phyloP scores from a whole-genome alignment of 805 yeast genomes.

The Middelhovenomyces tepae region DNA sequence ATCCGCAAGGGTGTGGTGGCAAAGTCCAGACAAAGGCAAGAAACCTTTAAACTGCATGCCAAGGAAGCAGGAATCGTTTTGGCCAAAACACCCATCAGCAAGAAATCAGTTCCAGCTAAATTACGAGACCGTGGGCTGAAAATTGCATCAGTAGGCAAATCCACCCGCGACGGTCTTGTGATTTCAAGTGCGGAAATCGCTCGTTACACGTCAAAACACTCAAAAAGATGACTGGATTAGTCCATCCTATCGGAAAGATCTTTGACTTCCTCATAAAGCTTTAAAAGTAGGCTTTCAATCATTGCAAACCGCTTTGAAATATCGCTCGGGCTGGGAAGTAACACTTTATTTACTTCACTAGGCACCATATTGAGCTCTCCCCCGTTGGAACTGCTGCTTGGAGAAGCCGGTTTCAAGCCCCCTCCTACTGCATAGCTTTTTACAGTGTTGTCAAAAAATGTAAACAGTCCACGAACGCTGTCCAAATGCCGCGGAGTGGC shows the following conservation, averaged over 20 bases:
- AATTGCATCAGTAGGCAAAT: conserved; percentile 65
- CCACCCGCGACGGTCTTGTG: conserved; percentile 70
- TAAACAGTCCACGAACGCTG: conserved; percentile 17
- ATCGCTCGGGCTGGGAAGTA: conserved; percentile 13
- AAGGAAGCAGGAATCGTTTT: conserved; percentile 85
- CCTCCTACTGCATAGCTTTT: conserved; percentile 20
- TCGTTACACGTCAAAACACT: conserved; percentile 10
- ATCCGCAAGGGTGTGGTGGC: conserved; percentile 77
- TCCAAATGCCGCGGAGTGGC: conserved; percentile 22
- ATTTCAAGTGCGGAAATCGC: conserved; percentile 62
- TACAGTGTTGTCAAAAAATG: conserved; percentile 16
- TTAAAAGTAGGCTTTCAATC: conserved; percentile 12
- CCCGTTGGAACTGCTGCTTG: too few relatives aligned
- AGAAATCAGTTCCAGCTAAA: conserved; percentile 27
- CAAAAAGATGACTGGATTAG: conserved; percentile 3
- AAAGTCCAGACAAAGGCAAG: conserved; percentile 29
- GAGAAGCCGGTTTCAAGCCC: too few relatives aligned
- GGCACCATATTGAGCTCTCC: conserved; percentile 9
- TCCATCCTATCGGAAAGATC: conserved; percentile 1
- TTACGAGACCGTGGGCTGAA: conserved; percentile 70
- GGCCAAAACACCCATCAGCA: conserved; percentile 39
- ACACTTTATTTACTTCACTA: conserved; percentile 3
- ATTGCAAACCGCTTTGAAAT: conserved; percentile 10
- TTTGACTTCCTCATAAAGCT: conserved; percentile 7
- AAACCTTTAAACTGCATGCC: conserved; percentile 67